These are phyloP conservation scores for Periconia sp. DNA, from an alignment of 2,329 filamentous ascomycete species.

Conservation along the genomic window DNA sequence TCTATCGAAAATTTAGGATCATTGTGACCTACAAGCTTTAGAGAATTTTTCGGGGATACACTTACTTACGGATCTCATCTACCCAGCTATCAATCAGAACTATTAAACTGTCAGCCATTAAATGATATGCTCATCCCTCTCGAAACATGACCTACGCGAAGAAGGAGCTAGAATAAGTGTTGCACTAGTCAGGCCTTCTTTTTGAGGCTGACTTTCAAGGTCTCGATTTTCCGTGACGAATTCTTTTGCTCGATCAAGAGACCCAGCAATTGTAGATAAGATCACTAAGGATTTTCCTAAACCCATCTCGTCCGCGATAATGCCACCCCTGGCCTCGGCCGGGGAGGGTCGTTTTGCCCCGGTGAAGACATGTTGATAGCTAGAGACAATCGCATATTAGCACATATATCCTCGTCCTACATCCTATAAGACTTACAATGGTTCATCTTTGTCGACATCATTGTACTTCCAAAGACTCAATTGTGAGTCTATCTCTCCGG, in stretches of 20 bases:
- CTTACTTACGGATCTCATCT: slow-evolving; percentile 19
- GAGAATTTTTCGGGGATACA: not conserved
- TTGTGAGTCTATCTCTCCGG: slow-evolving; percentile 3
- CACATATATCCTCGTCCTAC: too few relatives aligned
- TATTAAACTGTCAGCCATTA: too few relatives aligned
- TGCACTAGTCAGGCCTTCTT: slow-evolving; percentile 7
- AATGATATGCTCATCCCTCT: too few relatives aligned
- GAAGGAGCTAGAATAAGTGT: slow-evolving; percentile 25
- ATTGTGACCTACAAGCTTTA: too few relatives aligned
- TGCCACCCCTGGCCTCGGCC: slow-evolving; percentile 22
- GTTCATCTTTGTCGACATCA: slow-evolving; percentile 5
- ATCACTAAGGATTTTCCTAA: slow-evolving; percentile 26
- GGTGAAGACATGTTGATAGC: slow-evolving; percentile 21
- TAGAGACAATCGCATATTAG: too few relatives aligned
- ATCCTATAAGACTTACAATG: too few relatives aligned
- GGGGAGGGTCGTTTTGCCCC: slow-evolving; percentile 10
- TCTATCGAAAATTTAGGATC: too few relatives aligned
- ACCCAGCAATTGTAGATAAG: slow-evolving; percentile 17
- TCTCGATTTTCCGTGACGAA: slow-evolving; percentile 8
- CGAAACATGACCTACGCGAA: too few relatives aligned
- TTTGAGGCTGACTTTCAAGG: not conserved
- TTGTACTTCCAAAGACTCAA: slow-evolving; percentile 14
- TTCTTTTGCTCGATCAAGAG: slow-evolving; percentile 12
- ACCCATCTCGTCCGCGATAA: slow-evolving; percentile 33
- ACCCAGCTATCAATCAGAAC: slow-evolving; percentile 25